Base-by-base conservation (phyloP, 1,139 yeast genomes). In the Saccharomycopsis crataegensis region DNA sequence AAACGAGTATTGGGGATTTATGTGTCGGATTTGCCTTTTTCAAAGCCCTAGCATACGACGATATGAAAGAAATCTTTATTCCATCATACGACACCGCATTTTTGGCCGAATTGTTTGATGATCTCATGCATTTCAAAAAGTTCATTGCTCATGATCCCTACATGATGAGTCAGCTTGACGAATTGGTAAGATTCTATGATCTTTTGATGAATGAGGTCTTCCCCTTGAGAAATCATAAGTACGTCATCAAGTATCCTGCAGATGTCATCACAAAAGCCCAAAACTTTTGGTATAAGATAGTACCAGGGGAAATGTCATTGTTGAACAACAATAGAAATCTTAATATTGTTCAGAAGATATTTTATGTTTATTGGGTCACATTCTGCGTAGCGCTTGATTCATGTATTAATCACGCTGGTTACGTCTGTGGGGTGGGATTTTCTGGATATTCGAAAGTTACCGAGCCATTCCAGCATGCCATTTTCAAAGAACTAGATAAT, bases 1-100 rank as follows among this genome's bases (percentile, higher is more conserved):
- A 40, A 11, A 49, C 47, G 6, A 43, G 32, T 8, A 8, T 9
- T 12, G 48, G 48, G 16, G 51, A 44, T 31, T 32, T 42, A 17
- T 46, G 46, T 9, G 55, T 49, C 31, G 55, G 57, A 12, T 54
- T 54, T 38, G 51, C 50, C 3, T 54, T 54, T 36, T 48, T 50
- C 33, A 51, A 51, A 22, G 49, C 34, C 16, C 32, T 54, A 11
- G 52, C 47, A 6, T 51, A 54, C 31, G 46, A 36, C 9, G 48
- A 54, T 33, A 46, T 48, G 31, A 51, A 51, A 36, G 55, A 51
- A 22, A 46, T 54, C 8, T 54, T 51, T 33, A 54, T 54, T 34
- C 57, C 54, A 12, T 37, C 54, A 17, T 54, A 54, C 37, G 16
- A 47, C 6, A 32, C 49, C 11, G 36, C 9, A 8, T 51, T 51